Evolutionary conservation across 139 green algal genomes (phyloP).

Genomic region (Desmodesmus armatus): DNA sequence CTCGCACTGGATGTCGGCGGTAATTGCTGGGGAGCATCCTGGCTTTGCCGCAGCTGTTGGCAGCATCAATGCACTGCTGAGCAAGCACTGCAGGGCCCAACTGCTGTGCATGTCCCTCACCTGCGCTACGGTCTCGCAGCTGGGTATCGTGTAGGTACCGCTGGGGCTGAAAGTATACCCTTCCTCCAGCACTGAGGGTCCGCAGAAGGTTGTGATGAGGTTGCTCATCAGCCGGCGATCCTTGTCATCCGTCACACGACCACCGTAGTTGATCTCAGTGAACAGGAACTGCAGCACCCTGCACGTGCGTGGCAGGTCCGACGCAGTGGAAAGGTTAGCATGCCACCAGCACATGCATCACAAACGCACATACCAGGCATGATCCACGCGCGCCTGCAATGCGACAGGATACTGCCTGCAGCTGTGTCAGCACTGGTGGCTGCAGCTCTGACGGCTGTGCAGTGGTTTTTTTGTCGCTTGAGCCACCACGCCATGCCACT

Average conservation of each 20-base stretch:
- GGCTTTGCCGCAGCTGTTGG: too few species aligned
- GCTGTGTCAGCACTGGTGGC: not conserved
- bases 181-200: slow-evolving; percentile 48
- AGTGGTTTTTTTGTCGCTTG: too few species aligned
- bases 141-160: slow-evolving; percentile 54
- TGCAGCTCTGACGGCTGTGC: not conserved
- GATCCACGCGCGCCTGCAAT: too few species aligned
- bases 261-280: slow-evolving; percentile 87
- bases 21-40: too few species aligned
- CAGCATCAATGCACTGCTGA: too few species aligned
- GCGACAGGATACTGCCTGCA: not conserved
- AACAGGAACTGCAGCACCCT: slow-evolving; percentile 78
- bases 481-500: too few species aligned
- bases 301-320: not conserved
- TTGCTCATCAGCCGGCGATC: slow-evolving; percentile 81
- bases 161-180: slow-evolving; percentile 55
- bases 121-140: slow-evolving; percentile 52
- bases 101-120: too few species aligned
- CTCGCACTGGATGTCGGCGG: too few species aligned
- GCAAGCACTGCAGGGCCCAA: too few species aligned
- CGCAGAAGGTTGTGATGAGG: slow-evolving; percentile 77
- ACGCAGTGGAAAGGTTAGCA: too few species aligned
- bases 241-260: slow-evolving; percentile 85
- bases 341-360: too few species aligned
- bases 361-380: too few species aligned